Percentiles rank a stretch among this genome's conserved stretches.
These are phyloP conservation scores for Tulasnella sp. DNA, from an alignment of 768 basidiomycete species.

Conservation along the genomic window DNA sequence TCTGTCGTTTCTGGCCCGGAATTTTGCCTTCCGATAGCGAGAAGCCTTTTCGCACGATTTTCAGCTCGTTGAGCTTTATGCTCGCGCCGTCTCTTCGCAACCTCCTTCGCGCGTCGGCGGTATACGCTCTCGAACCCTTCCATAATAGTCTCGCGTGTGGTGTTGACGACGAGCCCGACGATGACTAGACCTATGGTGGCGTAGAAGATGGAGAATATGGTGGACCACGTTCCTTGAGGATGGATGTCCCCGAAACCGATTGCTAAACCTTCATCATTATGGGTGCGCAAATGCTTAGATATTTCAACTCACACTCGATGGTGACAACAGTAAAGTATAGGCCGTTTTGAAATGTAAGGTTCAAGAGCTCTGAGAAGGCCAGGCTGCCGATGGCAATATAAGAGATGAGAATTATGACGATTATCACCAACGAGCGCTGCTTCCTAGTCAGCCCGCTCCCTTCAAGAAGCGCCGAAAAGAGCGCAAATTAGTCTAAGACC, in stretches of 20 bases:
- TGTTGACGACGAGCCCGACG: conserved; percentile 49
- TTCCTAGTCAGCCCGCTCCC: conserved; percentile 72
- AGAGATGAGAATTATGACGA: conserved; percentile 58
- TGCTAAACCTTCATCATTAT: background rate
- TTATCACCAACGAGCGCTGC: conserved; percentile 65
- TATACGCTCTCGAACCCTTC: conserved; percentile 62
- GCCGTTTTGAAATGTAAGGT: conserved; percentile 54
- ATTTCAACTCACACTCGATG: conserved; percentile 37
- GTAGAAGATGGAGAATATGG: conserved; percentile 51
- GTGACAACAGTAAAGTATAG: conserved; percentile 69
- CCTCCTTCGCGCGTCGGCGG: conserved; percentile 38
- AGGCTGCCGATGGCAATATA: conserved; percentile 68
- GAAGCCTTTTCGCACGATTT: conserved; percentile 16
- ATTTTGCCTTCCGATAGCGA: conserved; percentile 36
- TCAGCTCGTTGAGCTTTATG: conserved; percentile 19
- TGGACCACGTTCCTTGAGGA: conserved; percentile 39
- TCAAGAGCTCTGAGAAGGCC: conserved; percentile 38
- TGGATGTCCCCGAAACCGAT: conserved; percentile 65
- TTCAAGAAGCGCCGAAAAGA: conserved; percentile 22
- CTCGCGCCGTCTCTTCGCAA: conserved; percentile 38
- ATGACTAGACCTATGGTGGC: conserved; percentile 35
- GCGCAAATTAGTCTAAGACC: background rate
- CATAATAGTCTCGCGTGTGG: conserved; percentile 57
- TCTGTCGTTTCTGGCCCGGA: no score
- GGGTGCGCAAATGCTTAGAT: background rate